Conservation (phyloP, 805 yeast species). For the Saccharomycopsis oosterbeekiorum region DNA sequence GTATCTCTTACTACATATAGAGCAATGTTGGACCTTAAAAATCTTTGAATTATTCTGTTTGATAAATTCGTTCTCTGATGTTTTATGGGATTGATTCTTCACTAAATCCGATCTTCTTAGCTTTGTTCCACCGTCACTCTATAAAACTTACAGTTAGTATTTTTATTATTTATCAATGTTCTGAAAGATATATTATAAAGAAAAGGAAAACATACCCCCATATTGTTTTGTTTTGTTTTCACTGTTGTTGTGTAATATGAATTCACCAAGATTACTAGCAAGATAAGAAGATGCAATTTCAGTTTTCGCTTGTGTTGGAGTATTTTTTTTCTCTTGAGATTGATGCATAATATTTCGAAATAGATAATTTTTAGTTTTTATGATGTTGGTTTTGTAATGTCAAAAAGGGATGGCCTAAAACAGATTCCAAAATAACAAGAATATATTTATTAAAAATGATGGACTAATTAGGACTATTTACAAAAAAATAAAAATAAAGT, state of each 20-base stretch:
- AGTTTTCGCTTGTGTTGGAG: too few species aligned
- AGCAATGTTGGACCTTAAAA: constrained; percentile 6
- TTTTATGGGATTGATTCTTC: constrained; percentile 2
- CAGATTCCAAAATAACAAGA: too few species aligned
- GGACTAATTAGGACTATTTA: too few species aligned
- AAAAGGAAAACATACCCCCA: too few species aligned
- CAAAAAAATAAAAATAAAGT: too few species aligned
- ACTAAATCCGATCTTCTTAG: constrained; percentile 16
- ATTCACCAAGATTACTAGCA: not conserved
- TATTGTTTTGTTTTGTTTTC: not conserved
- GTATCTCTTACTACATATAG: constrained; percentile 37
- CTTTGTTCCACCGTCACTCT: constrained; percentile 19
- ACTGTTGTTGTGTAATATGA: not conserved
- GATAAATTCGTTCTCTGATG: constrained; percentile 9
- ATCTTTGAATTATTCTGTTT: not conserved
- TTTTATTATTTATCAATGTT: too few species aligned
- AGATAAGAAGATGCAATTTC: not conserved
- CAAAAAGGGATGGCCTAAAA: too few species aligned
- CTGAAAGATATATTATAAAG: not conserved
- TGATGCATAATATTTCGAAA: too few species aligned
- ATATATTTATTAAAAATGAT: too few species aligned
- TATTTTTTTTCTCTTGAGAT: too few species aligned
- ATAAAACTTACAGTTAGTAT: not conserved
- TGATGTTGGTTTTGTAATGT: too few species aligned
- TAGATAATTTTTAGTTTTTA: too few species aligned